These are phyloP conservation scores for Solanum clarkiae DNA, from an alignment of 257 asterid genomes.

Conservation along the genomic window DNA sequence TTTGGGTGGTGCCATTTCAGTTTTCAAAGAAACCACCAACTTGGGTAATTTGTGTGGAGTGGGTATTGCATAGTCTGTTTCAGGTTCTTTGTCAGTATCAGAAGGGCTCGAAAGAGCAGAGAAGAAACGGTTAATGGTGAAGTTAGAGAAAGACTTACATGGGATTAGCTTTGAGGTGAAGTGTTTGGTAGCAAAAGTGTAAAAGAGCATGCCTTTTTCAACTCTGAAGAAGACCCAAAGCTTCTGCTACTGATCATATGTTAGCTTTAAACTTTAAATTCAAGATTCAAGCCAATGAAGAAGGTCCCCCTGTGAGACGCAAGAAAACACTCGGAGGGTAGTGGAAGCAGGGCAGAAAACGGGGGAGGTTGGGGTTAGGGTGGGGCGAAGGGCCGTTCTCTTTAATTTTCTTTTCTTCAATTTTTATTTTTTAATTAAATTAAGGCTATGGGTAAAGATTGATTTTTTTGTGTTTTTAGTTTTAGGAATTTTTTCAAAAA, in stretches of 20 bases:
- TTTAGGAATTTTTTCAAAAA: too few species aligned
- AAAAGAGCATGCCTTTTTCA: slow-evolving; percentile 35
- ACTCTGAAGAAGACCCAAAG: not conserved
- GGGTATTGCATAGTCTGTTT: not conserved
- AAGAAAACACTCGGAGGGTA: not conserved
- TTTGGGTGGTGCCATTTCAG: not conserved
- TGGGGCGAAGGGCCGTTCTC: not conserved
- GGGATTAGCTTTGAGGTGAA: slow-evolving; percentile 20
- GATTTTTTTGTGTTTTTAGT: too few species aligned
- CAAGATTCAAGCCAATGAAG: not conserved
- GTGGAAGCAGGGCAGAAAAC: not conserved
- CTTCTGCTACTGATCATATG: not conserved
- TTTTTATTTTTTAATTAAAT: not conserved
- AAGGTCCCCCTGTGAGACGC: not conserved
- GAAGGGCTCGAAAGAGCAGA: slow-evolving; percentile 14
- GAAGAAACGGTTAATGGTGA: slow-evolving; percentile 16
- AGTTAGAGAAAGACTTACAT: slow-evolving; percentile 16
- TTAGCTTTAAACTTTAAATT: not conserved
- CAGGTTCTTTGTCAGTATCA: not conserved
- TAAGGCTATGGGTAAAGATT: too few species aligned
- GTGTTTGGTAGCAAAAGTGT: slow-evolving; percentile 15
- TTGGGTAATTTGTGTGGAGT: not conserved
- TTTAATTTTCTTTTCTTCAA: not conserved
- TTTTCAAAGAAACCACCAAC: not conserved
- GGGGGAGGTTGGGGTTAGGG: too few species aligned